These are phyloP conservation scores for Cantharellus cinnabarinus DNA, from an alignment of 768 basidiomycete species.

Conservation along the genomic window DNA sequence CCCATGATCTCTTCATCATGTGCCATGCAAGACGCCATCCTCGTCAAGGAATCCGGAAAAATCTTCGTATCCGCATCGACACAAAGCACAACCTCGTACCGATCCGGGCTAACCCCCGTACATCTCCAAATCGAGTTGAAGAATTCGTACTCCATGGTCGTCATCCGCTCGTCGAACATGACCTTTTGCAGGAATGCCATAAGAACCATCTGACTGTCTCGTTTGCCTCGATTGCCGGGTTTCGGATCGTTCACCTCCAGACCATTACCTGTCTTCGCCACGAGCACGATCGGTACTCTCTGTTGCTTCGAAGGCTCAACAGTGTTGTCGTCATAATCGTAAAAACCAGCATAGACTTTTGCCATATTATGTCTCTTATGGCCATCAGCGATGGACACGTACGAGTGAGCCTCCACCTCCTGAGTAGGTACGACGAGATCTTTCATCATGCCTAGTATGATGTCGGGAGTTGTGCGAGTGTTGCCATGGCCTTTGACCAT, in stretches of 20 bases:
- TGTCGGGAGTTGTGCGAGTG: conserved; percentile 75
- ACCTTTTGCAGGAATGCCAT: conserved; percentile 98
- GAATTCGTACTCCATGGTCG: conserved; percentile 98
- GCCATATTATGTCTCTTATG: conserved; percentile 99
- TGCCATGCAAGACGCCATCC: conserved; percentile 94
- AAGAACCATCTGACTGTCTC: conserved; percentile 91
- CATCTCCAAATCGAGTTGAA: conserved; percentile 96
- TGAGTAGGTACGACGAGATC: conserved; percentile 61
- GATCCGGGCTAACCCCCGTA: conserved; percentile 88
- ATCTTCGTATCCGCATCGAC: conserved; percentile 98
- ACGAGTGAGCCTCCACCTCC: conserved; percentile 85
- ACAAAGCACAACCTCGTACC: conserved; percentile 86
- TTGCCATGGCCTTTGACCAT: conserved; percentile 97
- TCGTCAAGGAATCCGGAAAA: conserved; percentile 91
- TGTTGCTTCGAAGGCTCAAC: conserved; percentile 87
- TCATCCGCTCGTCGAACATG: conserved; percentile 99
- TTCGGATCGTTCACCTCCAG: conserved; percentile 74
- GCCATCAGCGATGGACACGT: conserved; percentile 98
- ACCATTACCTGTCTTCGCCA: conserved; percentile 90
- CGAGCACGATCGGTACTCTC: conserved; percentile 84
- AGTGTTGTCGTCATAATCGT: conserved; percentile 81
- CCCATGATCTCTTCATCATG: conserved; percentile 98
- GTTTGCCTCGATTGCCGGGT: conserved; percentile 96
- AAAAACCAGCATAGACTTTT: conserved; percentile 94
- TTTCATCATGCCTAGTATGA: conserved; percentile 92